Evolutionary conservation across 2,329 filamentous ascomycete genomes (phyloP), one percentile per base, ranked within the genome.

Genomic region (Ceratocystis variospora): DNA sequence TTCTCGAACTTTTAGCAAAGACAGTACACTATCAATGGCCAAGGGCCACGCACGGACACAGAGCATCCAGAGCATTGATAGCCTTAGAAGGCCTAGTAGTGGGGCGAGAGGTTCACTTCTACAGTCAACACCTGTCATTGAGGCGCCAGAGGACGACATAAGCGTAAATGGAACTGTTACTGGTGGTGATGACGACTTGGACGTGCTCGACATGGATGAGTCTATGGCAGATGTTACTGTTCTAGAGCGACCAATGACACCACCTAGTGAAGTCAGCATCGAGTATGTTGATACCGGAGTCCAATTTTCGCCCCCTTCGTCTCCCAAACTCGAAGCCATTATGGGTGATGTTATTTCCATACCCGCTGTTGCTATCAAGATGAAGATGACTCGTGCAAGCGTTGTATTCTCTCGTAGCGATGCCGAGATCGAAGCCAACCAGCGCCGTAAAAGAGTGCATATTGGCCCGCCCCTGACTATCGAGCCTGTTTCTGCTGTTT

Each of bases 281-380:
- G 76, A 79, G 67, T 95, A 94, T 77, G 82, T 83, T 48, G 89
- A 95, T 72, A 82, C 81, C n/a, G 89, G 86, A 2, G 81, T 90
- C 41, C 92, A 96, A 74, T 94, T 83, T 72, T 94, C 90, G 44
- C 91, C 90, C 59, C 90, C 90, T 1, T 81, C 87, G 2, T 95
- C 90, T 1, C 90, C 90, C 0, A 79, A 79, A 70, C 66, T 80
- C 4, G 68, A 72, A 8, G 74, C 79, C 37, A 53, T 67, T 2
- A 50, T 67, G 53, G 37, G 53, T 10, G 53, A 61, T 22, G 41
- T 48, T 0, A 28, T 64, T 31, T 50, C 62, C 15, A 19, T 67
- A 3, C 62, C 66, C n/a, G 53, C 62, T 25, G 55, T 67, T 25
- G 53, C 62, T 19, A 31, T 67, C 25, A 61, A 64, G n/a, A 33